Percentiles rank a stretch among this genome's conserved stretches.
Evolutionary conservation across 78 protist genomes (phyloP).

Genomic region (Tieghemostelium lacteum): DNA sequence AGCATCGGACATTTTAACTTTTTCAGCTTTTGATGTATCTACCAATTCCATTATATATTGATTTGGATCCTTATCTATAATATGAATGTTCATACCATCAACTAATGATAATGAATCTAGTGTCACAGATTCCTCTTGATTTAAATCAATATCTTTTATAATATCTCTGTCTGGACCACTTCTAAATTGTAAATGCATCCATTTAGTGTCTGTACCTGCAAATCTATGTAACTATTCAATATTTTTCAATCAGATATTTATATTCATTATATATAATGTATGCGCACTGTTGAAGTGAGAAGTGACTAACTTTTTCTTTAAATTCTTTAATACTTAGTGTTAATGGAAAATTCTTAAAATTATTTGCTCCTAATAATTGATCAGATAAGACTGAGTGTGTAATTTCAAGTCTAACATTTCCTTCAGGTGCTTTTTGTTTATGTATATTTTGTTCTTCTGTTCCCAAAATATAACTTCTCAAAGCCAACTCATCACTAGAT

Average conservation of each 20-base stretch:
- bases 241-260: background rate
- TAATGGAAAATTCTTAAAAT: conserved; percentile 60
- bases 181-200: conserved; percentile 65
- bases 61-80: conserved; percentile 85
- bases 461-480: conserved; percentile 42
- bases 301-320: conserved; percentile 75
- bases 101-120: conserved; percentile 39
- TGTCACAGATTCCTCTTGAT: conserved; percentile 43
- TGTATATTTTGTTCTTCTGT: background rate
- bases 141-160: conserved; percentile 16
- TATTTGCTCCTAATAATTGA: conserved; percentile 57
- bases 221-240: conserved; percentile 48
- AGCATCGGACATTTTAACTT: conserved; percentile 88
- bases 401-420: conserved; percentile 62
- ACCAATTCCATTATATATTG: conserved; percentile 28
- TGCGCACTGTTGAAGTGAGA: no score
- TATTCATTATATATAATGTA: no score
- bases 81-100: conserved; percentile 66
- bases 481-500: background rate
- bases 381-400: conserved; percentile 74
- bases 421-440: conserved; percentile 65
- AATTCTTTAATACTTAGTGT: conserved; percentile 52
- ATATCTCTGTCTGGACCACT: background rate
- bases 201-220: conserved; percentile 84
- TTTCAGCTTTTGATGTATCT: conserved; percentile 76